Conservation (phyloP, 257 asterid species). For the Vinca minor region DNA sequence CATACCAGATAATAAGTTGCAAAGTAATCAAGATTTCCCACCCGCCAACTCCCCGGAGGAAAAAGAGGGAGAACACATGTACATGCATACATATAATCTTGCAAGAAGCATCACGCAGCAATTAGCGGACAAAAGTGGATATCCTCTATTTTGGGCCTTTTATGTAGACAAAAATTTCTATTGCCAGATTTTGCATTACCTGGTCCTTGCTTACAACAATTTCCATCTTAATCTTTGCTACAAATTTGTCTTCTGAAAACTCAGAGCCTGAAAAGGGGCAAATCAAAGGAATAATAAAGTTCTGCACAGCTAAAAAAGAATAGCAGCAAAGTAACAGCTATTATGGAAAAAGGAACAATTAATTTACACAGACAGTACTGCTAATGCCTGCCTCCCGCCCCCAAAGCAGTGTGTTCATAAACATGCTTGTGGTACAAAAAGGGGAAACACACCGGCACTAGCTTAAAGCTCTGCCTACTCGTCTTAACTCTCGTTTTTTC, state of each 20-base stretch:
- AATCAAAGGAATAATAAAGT: constrained; percentile 8
- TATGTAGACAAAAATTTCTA: background rate
- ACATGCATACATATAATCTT: background rate
- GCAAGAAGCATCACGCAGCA: background rate
- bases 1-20: constrained; percentile 11
- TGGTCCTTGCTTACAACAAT: constrained; percentile 87
- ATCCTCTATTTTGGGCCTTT: background rate
- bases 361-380: background rate
- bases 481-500: no score
- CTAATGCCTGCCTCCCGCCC: background rate
- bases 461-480: no score
- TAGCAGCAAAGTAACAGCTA: background rate
- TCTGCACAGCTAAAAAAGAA: background rate
- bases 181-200: constrained; percentile 31
- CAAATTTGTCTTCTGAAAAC: constrained; percentile 77
- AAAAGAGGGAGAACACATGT: background rate
- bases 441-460: background rate
- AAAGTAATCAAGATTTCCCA: background rate
- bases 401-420: no score
- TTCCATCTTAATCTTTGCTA: constrained; percentile 87
- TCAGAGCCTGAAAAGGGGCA: constrained; percentile 61
- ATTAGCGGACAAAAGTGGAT: background rate
- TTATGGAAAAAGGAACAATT: background rate
- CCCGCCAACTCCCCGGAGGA: background rate
- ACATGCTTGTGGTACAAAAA: background rate